Evolutionary conservation across 1,284 basidiomycete species (phyloP).

Genomic region (Ustilago nuda): DNA sequence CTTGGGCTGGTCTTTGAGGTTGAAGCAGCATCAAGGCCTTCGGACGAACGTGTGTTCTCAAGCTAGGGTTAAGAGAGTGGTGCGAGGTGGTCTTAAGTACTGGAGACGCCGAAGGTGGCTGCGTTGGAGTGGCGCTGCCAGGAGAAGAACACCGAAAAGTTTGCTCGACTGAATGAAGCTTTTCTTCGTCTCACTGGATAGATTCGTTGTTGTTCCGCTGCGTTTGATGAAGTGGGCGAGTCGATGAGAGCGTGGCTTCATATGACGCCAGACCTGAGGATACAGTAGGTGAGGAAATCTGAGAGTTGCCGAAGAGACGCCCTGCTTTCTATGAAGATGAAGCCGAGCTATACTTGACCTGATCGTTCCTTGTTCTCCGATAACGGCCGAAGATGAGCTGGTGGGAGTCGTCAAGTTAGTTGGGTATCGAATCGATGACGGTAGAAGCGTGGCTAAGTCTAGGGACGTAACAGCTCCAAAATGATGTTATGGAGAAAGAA

Average conservation of each 20-base stretch:
- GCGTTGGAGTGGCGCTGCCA: background rate
- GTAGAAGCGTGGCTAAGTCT: background rate
- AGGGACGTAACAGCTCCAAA: background rate
- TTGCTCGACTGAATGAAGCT: background rate
- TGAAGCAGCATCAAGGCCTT: slow-evolving; percentile 17
- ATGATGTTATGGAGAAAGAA: background rate
- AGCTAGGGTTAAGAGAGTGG: background rate
- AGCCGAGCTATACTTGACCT: background rate
- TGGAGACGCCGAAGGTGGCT: background rate
- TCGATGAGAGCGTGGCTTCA: background rate
- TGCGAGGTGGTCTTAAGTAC: background rate
- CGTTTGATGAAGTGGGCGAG: background rate
- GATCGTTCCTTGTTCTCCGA: background rate
- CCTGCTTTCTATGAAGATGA: background rate
- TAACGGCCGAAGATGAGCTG: background rate
- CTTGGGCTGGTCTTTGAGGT: slow-evolving; percentile 9
- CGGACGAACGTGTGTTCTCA: background rate
- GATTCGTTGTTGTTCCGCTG: background rate
- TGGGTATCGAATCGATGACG: no score
- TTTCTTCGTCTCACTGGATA: background rate
- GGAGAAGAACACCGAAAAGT: background rate
- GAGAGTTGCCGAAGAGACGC: background rate
- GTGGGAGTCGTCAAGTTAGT: background rate
- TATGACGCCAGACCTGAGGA: background rate
- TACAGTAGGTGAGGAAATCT: background rate